Evolutionary conservation across 2,329 filamentous ascomycete species (phyloP).

Genomic region (Mariannaea elegans): DNA sequence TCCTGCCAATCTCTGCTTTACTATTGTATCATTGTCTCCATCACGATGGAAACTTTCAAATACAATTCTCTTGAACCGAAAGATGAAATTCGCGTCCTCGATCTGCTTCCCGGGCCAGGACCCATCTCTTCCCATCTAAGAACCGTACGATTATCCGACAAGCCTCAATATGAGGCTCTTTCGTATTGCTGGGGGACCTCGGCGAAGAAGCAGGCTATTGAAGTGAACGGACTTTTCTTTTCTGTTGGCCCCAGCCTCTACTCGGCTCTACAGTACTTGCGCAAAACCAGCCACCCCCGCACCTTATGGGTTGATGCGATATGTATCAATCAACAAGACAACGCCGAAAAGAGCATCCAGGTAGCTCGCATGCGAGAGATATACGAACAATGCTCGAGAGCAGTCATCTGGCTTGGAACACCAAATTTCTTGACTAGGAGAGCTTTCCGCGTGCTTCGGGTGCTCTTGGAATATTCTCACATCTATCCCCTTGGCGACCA

Average conservation of each 20-base stretch:
- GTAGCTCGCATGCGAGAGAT: conserved; percentile 10
- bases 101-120: neutral
- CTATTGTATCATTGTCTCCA: too few relatives aligned
- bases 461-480: neutral
- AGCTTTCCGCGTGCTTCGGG: neutral
- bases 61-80: neutral
- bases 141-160: conserved; percentile 3
- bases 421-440: neutral
- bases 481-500: neutral
- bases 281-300: neutral
- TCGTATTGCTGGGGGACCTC: conserved; percentile 14
- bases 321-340: too few relatives aligned
- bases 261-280: neutral
- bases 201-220: neutral
- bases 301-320: neutral
- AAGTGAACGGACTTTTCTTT: conserved; percentile 2
- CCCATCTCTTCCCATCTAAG: conserved; percentile 3
- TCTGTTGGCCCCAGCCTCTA: neutral
- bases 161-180: conserved; percentile 7
- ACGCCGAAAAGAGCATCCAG: conserved; percentile 8
- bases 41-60: neutral
- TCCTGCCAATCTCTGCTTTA: too few relatives aligned
- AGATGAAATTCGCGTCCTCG: neutral
- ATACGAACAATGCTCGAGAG: neutral
- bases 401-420: conserved; percentile 4